A percentile compares a stretch with the other conserved stretches of the same genome.
phyloP scores from a whole-genome alignment of 2,329 filamentous ascomycete genomes.

The Aspergillus pseudoviridinutans region DNA sequence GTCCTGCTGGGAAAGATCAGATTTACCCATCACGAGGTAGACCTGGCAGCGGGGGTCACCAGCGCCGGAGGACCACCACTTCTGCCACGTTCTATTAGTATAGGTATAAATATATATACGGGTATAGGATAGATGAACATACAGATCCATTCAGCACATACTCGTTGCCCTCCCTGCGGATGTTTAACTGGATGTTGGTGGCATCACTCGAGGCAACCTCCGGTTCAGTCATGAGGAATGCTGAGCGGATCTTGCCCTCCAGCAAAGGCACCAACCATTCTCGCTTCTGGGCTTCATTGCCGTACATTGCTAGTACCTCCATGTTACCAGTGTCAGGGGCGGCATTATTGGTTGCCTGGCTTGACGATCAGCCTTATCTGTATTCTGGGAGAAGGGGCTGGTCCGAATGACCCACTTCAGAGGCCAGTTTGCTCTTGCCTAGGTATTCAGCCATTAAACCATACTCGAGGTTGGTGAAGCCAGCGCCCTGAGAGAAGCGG shows the following conservation, averaged over 20 bases:
- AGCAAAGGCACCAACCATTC: slow-evolving; percentile 78
- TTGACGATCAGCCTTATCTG: too few relatives aligned
- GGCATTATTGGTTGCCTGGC: slow-evolving; percentile 74
- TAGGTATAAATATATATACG: background rate
- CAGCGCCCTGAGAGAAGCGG: slow-evolving; percentile 92
- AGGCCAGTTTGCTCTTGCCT: slow-evolving; percentile 77
- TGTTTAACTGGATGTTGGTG: slow-evolving; percentile 83
- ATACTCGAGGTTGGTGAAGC: slow-evolving; percentile 93
- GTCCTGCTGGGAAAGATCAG: slow-evolving; percentile 68
- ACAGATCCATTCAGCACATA: slow-evolving; percentile 88
- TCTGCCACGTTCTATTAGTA: slow-evolving; percentile 49
- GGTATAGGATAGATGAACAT: slow-evolving; percentile 25
- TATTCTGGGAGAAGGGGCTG: too few relatives aligned
- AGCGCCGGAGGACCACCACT: slow-evolving; percentile 98
- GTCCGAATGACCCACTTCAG: slow-evolving; percentile 50
- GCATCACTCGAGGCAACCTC: slow-evolving; percentile 86
- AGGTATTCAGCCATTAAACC: slow-evolving; percentile 96
- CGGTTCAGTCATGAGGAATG: slow-evolving; percentile 92
- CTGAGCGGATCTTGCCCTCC: slow-evolving; percentile 79
- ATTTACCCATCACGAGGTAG: slow-evolving; percentile 97
- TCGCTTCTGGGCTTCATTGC: slow-evolving; percentile 77
- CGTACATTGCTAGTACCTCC: slow-evolving; percentile 91
- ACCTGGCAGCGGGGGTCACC: slow-evolving; percentile 88
- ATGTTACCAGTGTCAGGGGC: slow-evolving; percentile 94
- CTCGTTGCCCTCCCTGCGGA: slow-evolving; percentile 76